Evolutionary conservation across 2,329 filamentous ascomycete genomes (phyloP).

Genomic region (Fusarium compactum): DNA sequence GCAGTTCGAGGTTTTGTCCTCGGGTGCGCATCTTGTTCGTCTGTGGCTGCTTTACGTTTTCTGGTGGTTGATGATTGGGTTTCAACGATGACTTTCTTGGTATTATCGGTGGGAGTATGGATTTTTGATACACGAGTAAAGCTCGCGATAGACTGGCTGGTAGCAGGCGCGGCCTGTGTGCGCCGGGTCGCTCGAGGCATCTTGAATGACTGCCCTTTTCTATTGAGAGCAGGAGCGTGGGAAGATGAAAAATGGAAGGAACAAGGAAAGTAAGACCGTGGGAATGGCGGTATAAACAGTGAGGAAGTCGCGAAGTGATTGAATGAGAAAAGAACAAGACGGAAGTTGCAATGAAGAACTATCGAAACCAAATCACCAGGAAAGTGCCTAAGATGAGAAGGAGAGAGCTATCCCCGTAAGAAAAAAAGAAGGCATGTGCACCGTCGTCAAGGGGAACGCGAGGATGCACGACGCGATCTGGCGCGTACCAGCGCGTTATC

Average conservation of each 20-base stretch:
- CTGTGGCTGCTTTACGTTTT: constrained; percentile 55
- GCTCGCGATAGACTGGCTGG: constrained; percentile 54
- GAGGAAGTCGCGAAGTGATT: constrained; percentile 14
- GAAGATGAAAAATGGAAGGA: constrained; percentile 2
- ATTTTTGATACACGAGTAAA: constrained; percentile 64
- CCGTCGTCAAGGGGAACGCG: constrained; percentile 41
- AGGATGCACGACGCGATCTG: constrained; percentile 11
- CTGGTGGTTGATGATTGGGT: constrained; percentile 42
- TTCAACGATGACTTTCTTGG: constrained; percentile 53
- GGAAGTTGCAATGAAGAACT: constrained; percentile 15
- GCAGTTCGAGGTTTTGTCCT: constrained; percentile 45
- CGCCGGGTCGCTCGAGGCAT: constrained; percentile 48
- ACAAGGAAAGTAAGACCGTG: constrained; percentile 2
- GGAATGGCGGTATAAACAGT: neutral
- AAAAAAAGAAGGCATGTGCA: constrained; percentile 26
- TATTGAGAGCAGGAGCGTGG: constrained; percentile 2
- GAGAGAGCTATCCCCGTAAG: constrained; percentile 12
- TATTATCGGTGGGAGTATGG: constrained; percentile 41
- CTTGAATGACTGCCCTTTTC: constrained; percentile 5
- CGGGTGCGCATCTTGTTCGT: constrained; percentile 45
- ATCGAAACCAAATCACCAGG: neutral
- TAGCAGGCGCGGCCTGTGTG: constrained; percentile 37
- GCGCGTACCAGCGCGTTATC: constrained; percentile 3
- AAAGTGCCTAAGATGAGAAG: constrained; percentile 30
- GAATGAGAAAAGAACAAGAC: constrained; percentile 3